phyloP scores from a whole-genome alignment of 2,329 filamentous ascomycete genomes.

The Periconia sp. region DNA sequence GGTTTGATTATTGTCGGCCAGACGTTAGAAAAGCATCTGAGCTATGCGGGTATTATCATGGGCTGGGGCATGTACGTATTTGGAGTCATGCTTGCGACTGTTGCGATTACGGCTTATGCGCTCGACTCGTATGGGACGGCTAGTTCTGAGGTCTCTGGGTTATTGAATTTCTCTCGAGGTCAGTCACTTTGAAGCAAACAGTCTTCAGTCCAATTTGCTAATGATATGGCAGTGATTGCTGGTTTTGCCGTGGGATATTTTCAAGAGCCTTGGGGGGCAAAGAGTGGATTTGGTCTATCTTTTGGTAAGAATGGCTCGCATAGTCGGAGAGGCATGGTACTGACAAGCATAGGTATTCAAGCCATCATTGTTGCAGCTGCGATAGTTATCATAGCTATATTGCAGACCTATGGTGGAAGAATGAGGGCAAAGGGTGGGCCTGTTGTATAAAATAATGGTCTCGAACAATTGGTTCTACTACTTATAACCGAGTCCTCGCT shows the following conservation, averaged over 20 bases:
- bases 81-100: conserved; percentile 38
- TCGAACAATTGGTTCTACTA: too few relatives aligned
- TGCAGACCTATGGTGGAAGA: conserved; percentile 35
- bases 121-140: conserved; percentile 42
- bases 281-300: conserved; percentile 34
- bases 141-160: conserved; percentile 38
- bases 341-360: too few relatives aligned
- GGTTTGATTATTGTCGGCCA: conserved; percentile 43
- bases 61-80: conserved; percentile 46
- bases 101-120: conserved; percentile 43
- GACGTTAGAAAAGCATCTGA: conserved; percentile 39
- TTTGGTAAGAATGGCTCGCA: too few relatives aligned
- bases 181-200: conserved; percentile 7
- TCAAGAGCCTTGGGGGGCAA: conserved; percentile 40
- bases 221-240: conserved; percentile 22
- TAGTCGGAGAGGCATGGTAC: too few relatives aligned
- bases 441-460: conserved; percentile 20
- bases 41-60: conserved; percentile 39
- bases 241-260: conserved; percentile 46
- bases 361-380: conserved; percentile 40
- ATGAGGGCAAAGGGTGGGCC: conserved; percentile 32
- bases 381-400: conserved; percentile 26
- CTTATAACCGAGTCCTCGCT: too few relatives aligned
- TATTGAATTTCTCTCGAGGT: conserved; percentile 43
- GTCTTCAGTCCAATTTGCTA: neutral